Evolutionary conservation across 164 flowering plant species (phyloP), one percentile per base, ranked within the genome.

Genomic region (Protea cynaroides): DNA sequence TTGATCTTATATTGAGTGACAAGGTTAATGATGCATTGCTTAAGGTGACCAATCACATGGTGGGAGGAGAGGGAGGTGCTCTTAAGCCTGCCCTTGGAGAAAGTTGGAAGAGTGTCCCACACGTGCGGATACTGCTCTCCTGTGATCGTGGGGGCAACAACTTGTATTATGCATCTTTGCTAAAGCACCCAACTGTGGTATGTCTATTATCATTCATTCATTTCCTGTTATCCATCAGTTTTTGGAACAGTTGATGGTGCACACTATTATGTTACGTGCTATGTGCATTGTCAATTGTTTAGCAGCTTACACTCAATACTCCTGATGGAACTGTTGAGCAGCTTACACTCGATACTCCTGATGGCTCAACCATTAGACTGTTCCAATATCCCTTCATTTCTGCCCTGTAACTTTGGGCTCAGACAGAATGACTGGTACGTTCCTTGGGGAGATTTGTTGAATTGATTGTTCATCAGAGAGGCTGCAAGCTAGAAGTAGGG

Each of bases 31-130:
- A 15, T 49, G 19, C 52, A 14, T 49, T 49, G n/a, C 1, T 49
- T 61, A 68, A 88, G 97, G 87, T 86, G 61, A 83, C 90, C 9
- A 91, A 89, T 80, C 96, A 87, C 18, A 49, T 49, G 52, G 52
- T 49, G 52, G 52, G 52, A 4, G 52, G 52, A 4, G 52, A 18
- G 0, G 19, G 52, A 49, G 52, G 52, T 49, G 19, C 17, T 18
- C 19, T 49, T 15, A 49, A 49, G 52, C 52, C 52, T 49, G 52
- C 52, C 52, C 52, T 49, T 49, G 52, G 52, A 12, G 18, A 49
- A 15, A 49, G 52, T 49, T 49, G 52, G 19, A 49, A 49, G 52
- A 49, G 52, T 3, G 17, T 49, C 17, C 52, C 84, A 86, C 94
- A 87, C 52, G 83, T 84, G 47, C 83, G 94, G 59, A 83, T 91